Evolutionary conservation across 306 rosid genomes (phyloP).

Genomic region (Citrullus amarus): DNA sequence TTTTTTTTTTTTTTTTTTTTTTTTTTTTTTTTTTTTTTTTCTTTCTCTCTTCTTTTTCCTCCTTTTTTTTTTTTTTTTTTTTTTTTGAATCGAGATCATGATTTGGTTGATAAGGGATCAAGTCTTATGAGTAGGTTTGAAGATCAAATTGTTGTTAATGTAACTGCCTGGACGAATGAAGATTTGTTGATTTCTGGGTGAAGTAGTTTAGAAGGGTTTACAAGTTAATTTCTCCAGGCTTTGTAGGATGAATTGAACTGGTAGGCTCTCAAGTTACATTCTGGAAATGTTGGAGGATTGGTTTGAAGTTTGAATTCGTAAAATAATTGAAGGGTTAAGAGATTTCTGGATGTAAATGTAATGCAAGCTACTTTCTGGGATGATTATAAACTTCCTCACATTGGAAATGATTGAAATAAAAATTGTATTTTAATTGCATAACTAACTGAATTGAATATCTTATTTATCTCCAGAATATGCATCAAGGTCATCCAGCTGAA

Average conservation of each 20-base stretch:
- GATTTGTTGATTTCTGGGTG: not conserved
- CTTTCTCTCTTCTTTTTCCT: no score
- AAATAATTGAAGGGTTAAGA: not conserved
- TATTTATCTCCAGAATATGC: constrained; percentile 55
- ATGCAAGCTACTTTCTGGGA: not conserved
- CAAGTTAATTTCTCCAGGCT: not conserved
- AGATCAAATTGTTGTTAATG: not conserved
- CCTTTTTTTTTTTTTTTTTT: no score
- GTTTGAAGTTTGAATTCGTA: not conserved
- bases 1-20: no score
- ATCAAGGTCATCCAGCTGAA: constrained; percentile 63
- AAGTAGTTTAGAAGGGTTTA: not conserved
- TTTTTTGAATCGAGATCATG: not conserved
- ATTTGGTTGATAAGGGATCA: not conserved
- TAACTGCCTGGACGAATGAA: not conserved
- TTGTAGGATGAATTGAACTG: not conserved
- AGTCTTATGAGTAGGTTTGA: not conserved
- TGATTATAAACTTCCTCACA: not conserved
- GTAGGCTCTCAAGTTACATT: not conserved
- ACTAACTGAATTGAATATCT: not conserved
- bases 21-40: not conserved
- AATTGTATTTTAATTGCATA: not conserved
- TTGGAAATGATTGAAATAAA: not conserved
- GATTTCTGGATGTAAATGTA: not conserved
- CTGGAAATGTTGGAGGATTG: not conserved